Percentiles rank a stretch among this genome's conserved stretches.
Evolutionary conservation across 2,329 filamentous ascomycete genomes (phyloP).

Genomic region (Epichloe glyceriae): DNA sequence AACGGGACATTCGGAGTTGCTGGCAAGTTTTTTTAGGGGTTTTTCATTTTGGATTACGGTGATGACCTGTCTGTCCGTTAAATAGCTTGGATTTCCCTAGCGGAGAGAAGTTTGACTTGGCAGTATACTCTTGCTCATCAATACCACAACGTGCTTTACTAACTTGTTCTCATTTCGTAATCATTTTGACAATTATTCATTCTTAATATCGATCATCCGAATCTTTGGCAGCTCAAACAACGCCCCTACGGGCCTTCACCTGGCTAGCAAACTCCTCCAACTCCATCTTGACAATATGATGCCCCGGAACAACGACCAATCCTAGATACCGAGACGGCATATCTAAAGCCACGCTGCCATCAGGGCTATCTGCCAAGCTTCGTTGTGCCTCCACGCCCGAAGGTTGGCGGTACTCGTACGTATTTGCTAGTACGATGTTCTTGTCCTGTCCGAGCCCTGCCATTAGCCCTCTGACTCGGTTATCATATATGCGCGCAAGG

Average conservation of each 20-base stretch:
- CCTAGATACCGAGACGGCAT: conserved; percentile 82
- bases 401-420: conserved; percentile 81
- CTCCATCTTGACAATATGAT: conserved; percentile 78
- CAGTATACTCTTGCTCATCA: conserved; percentile 17
- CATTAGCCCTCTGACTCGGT: too few species aligned
- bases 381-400: conserved; percentile 32
- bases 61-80: background rate
- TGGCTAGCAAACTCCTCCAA: conserved; percentile 62
- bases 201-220: too few species aligned
- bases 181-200: too few species aligned
- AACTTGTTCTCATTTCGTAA: background rate
- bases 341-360: conserved; percentile 43
- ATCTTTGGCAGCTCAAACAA: background rate
- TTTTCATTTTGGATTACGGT: background rate
- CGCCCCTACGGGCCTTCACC: conserved; percentile 14
- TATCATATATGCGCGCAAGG: background rate
- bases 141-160: conserved; percentile 11
- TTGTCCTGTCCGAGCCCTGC: conserved; percentile 47
- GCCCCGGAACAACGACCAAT: conserved; percentile 76
- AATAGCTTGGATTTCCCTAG: conserved; percentile 12
- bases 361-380: conserved; percentile 19
- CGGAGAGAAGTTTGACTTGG: conserved; percentile 11
- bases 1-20: conserved; percentile 15
- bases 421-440: conserved; percentile 75
- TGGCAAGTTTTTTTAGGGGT: background rate